These are phyloP conservation scores for Glaciozyma antarctica DNA, from an alignment of 768 basidiomycete genomes.

Conservation along the genomic window DNA sequence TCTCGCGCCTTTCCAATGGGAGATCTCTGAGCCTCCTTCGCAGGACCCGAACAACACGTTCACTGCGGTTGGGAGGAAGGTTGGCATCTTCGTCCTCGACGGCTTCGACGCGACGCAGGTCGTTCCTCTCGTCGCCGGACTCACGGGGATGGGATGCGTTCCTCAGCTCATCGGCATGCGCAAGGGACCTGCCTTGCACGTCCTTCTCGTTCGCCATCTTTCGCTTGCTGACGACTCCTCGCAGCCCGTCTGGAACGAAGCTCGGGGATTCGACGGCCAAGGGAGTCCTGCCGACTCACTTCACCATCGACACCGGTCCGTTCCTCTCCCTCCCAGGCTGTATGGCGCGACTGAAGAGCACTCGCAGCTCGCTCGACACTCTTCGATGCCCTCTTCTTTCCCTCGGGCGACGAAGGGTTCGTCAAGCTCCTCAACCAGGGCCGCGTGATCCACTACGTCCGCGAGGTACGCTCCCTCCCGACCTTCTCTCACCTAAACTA, in stretches of 20 bases:
- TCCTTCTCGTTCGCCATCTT: constrained; percentile 33
- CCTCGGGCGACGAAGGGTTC: constrained; percentile 55
- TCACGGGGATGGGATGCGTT: constrained; percentile 51
- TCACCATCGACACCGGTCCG: constrained; percentile 53
- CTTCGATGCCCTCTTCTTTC: constrained; percentile 73
- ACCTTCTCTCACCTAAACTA: background rate
- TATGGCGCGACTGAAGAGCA: no score
- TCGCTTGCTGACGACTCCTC: constrained; percentile 7
- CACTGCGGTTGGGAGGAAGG: constrained; percentile 45
- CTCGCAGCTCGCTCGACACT: constrained; percentile 59
- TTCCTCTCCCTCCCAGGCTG: no score
- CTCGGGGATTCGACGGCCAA: constrained; percentile 32
- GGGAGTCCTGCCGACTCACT: constrained; percentile 47
- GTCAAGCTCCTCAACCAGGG: constrained; percentile 56
- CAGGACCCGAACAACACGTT: constrained; percentile 34
- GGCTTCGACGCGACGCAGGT: constrained; percentile 60
- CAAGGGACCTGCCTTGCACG: constrained; percentile 47
- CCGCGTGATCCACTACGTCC: constrained; percentile 66
- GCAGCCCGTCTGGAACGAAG: constrained; percentile 25
- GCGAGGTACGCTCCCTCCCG: constrained; percentile 39
- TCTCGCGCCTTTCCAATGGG: no score
- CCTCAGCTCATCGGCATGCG: constrained; percentile 59
- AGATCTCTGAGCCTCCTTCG: no score
- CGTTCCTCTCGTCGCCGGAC: constrained; percentile 49
- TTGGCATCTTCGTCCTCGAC: constrained; percentile 67